Percentiles rank a stretch among this genome's conserved stretches.
Evolutionary conservation across 2,329 filamentous ascomycete species (phyloP).

Genomic region (Paracoccidioides brasiliensis): DNA sequence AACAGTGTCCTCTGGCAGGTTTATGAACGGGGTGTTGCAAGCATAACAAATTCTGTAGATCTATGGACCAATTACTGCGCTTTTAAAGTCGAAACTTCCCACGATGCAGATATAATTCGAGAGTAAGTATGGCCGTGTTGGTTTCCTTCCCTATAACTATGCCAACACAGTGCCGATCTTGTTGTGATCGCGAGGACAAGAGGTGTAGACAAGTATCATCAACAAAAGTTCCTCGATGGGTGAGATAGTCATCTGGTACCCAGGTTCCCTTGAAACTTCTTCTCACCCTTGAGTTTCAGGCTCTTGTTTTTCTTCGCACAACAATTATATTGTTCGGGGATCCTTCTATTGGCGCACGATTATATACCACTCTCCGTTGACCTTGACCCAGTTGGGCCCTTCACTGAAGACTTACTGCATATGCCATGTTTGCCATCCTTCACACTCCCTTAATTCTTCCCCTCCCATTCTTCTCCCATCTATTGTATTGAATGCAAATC

Average conservation of each 20-base stretch:
- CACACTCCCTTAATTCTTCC: conserved; percentile 19
- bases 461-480: conserved; percentile 19
- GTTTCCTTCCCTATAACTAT: conserved; percentile 45
- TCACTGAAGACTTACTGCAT: conserved; percentile 26
- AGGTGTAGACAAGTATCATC: conserved; percentile 23
- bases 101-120: conserved; percentile 90
- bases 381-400: conserved; percentile 24
- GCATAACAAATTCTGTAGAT: conserved; percentile 86
- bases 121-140: conserved; percentile 78
- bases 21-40: conserved; percentile 88
- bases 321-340: conserved; percentile 22
- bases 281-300: conserved; percentile 41
- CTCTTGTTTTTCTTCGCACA: conserved; percentile 33
- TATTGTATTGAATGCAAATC: conserved; percentile 8
- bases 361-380: conserved; percentile 24
- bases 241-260: conserved; percentile 56
- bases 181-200: conserved; percentile 24
- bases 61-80: conserved; percentile 95
- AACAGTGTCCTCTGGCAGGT: conserved; percentile 41
- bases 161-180: conserved; percentile 28
- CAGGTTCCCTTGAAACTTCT: conserved; percentile 32
- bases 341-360: conserved; percentile 23
- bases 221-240: conserved; percentile 33
- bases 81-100: conserved; percentile 96
- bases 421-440: conserved; percentile 36